Percentiles rank a stretch among this genome's conserved stretches.
Evolutionary conservation across 2,329 filamentous ascomycete species (phyloP).

Genomic region (Fusarium nodosum): DNA sequence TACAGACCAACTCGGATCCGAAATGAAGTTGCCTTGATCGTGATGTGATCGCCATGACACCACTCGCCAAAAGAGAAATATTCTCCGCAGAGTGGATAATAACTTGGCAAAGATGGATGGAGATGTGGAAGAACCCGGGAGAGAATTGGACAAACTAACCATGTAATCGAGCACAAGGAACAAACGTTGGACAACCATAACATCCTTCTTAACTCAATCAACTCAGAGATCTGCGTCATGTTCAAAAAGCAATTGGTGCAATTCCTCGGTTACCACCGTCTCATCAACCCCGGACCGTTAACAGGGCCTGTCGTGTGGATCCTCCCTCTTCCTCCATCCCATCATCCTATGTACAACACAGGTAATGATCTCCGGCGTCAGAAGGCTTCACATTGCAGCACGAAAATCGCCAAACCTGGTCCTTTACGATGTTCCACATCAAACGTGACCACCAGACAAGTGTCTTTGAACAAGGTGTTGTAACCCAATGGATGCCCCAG

Average conservation of each 20-base stretch:
- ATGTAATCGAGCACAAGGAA: background rate
- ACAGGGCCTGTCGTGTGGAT: constrained; percentile 13
- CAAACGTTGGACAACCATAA: too few relatives aligned
- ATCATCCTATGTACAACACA: constrained; percentile 4
- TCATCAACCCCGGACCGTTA: constrained; percentile 26
- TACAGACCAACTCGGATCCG: constrained; percentile 24
- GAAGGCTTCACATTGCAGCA: constrained; percentile 18
- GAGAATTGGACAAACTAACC: background rate
- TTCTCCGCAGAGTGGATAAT: constrained; percentile 1
- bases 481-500: background rate
- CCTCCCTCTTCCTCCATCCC: background rate
- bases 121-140: constrained; percentile 10
- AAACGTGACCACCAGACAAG: constrained; percentile 6
- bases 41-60: constrained; percentile 32
- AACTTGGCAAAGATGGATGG: constrained; percentile 8
- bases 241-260: constrained; percentile 5
- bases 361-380: constrained; percentile 35
- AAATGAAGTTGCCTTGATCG: constrained; percentile 5
- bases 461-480: background rate
- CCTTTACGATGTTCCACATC: constrained; percentile 7
- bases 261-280: constrained; percentile 7
- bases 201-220: background rate
- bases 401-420: background rate
- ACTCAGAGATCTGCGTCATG: constrained; percentile 13
- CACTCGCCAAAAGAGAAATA: constrained; percentile 18